Conservation (phyloP, 768 basidiomycete genomes). For the Hericium coralloides region DNA sequence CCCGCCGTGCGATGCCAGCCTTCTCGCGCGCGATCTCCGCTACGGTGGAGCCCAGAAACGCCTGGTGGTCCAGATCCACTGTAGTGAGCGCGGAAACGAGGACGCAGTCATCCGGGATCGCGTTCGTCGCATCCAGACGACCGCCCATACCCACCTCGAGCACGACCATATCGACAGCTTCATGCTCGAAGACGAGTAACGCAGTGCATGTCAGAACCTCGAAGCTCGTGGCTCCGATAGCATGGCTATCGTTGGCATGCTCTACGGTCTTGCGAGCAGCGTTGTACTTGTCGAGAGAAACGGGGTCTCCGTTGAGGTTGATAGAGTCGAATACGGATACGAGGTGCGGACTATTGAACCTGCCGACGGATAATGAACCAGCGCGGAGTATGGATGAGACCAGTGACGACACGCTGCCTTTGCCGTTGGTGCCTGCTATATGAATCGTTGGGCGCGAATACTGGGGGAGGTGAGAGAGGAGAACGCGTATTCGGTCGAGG, state of each 20-base stretch:
- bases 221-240: constrained; percentile 56
- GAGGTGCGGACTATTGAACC: constrained; percentile 93
- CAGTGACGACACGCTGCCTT: constrained; percentile 85
- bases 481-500: constrained; percentile 44
- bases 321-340: constrained; percentile 72
- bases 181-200: constrained; percentile 61
- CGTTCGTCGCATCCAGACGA: constrained; percentile 85
- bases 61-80: constrained; percentile 91
- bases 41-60: constrained; percentile 74
- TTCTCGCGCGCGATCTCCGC: constrained; percentile 76
- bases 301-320: constrained; percentile 47
- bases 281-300: constrained; percentile 40
- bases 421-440: constrained; percentile 94
- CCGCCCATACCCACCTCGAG: constrained; percentile 97
- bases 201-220: constrained; percentile 83
- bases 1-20: constrained; percentile 62
- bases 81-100: constrained; percentile 75
- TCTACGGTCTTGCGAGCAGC: constrained; percentile 39
- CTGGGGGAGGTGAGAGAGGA: constrained; percentile 46
- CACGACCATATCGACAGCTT: constrained; percentile 69
- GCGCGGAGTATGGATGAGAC: constrained; percentile 65
- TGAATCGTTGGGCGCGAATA: constrained; percentile 81
- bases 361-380: constrained; percentile 55
- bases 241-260: constrained; percentile 32
- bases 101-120: constrained; percentile 60